phyloP scores from a whole-genome alignment of 257 asterid species.

The Orobanche coerulescens region DNA sequence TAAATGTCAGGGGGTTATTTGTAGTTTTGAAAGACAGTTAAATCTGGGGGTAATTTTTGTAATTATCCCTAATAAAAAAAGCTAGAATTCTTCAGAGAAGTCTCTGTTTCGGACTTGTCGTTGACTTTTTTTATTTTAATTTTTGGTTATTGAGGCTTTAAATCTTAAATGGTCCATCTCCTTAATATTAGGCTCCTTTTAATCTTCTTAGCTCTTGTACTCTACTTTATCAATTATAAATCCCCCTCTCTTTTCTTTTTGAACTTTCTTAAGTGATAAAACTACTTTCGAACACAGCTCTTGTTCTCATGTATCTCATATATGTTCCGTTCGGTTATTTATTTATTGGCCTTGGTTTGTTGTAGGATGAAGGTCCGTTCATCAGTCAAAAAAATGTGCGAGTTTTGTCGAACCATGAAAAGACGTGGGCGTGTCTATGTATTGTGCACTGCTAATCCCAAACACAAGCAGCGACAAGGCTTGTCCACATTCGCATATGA shows the following conservation, averaged over 20 bases:
- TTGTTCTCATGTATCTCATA: not conserved
- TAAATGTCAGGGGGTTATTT: too few relatives aligned
- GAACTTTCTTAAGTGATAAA: not conserved
- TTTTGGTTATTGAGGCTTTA: too few relatives aligned
- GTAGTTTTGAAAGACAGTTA: too few relatives aligned
- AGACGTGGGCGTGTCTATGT: constrained; percentile 90
- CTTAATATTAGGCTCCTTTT: not conserved
- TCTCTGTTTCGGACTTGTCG: too few relatives aligned
- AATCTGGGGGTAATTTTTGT: too few relatives aligned
- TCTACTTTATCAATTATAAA: not conserved
- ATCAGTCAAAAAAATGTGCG: constrained; percentile 92
- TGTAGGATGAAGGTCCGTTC: constrained; percentile 91
- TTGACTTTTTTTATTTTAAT: too few relatives aligned
- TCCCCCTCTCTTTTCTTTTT: not conserved
- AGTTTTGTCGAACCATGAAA: constrained; percentile 75
- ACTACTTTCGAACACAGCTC: not conserved
- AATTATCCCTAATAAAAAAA: too few relatives aligned
- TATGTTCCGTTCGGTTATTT: not conserved
- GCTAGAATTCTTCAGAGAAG: too few relatives aligned
- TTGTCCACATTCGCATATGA: constrained; percentile 72
- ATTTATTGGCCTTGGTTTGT: not conserved
- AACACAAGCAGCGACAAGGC: constrained; percentile 97
- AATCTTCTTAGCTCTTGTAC: not conserved
- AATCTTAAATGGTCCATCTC: too few relatives aligned
- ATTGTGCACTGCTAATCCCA: constrained; percentile 79